phyloP scores from a whole-genome alignment of 768 basidiomycete genomes.

The Brasilioporus rufonigricans region DNA sequence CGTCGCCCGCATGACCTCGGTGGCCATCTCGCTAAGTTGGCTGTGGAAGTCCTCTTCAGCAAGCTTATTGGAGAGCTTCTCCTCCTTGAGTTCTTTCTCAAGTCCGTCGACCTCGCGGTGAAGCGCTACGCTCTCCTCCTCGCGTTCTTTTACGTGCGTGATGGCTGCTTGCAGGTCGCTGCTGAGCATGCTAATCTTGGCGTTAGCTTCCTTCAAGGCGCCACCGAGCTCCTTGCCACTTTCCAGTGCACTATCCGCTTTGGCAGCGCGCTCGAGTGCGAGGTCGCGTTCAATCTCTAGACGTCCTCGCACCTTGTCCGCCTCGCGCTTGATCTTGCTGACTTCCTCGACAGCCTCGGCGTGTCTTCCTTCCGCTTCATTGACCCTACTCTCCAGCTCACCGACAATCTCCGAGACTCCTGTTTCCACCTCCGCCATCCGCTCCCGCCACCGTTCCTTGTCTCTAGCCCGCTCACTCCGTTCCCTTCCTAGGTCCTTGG shows the following conservation, averaged over 20 bases:
- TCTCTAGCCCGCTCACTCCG: conserved; percentile 57
- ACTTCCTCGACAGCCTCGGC: conserved; percentile 40
- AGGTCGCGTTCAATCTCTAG: conserved; percentile 52
- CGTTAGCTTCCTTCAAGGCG: conserved; percentile 64
- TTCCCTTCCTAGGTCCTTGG: conserved; percentile 52
- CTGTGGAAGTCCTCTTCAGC: conserved; percentile 39
- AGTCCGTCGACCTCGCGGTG: conserved; percentile 53
- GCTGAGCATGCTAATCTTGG: conserved; percentile 52
- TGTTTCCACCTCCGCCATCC: conserved; percentile 68
- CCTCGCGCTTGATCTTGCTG: conserved; percentile 41
- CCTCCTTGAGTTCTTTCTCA: conserved; percentile 56
- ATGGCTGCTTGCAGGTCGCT: conserved; percentile 54
- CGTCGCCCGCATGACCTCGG: conserved; percentile 30
- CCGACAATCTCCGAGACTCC: conserved; percentile 66
- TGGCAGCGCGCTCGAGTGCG: conserved; percentile 57
- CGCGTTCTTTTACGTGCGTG: conserved; percentile 56
- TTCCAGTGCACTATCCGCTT: conserved; percentile 63
- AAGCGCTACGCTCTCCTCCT: conserved; percentile 55
- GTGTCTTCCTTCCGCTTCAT: conserved; percentile 48
- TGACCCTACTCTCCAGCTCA: conserved; percentile 58
- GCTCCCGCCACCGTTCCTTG: conserved; percentile 66
- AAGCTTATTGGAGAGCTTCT: conserved; percentile 41
- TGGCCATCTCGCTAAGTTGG: conserved; percentile 31
- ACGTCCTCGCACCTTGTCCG: conserved; percentile 43
- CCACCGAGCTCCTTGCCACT: conserved; percentile 66